phyloP scores from a whole-genome alignment of 208 protist species.

The Trichomonas tenax region DNA sequence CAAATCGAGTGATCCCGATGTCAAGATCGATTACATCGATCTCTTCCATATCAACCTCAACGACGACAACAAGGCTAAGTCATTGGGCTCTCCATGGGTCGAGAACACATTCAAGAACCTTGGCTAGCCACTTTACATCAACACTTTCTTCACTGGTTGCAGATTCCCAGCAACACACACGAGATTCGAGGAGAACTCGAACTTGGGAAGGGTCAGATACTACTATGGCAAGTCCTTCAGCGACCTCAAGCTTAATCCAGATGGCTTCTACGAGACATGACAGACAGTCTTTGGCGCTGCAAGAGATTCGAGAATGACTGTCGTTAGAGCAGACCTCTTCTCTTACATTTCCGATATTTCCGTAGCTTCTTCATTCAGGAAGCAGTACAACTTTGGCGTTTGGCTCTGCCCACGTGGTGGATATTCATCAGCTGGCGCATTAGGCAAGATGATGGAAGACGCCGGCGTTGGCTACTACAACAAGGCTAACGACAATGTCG shows the following conservation, averaged over 20 bases:
- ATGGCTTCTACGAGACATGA: not conserved
- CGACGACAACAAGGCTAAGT: not conserved
- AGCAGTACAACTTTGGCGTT: constrained; percentile 9
- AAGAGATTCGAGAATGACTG: not conserved
- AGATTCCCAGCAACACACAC: not conserved
- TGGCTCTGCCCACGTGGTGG: not conserved
- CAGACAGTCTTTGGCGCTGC: not conserved
- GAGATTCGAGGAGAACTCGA: not conserved
- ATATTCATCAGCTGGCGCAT: not conserved
- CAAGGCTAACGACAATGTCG: not conserved
- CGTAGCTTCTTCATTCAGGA: not conserved
- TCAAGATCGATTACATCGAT: not conserved
- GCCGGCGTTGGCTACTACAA: not conserved
- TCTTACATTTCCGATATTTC: not conserved
- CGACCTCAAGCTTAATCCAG: not conserved
- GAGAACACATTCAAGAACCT: not conserved
- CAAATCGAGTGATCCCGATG: not conserved
- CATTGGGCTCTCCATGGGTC: not conserved
- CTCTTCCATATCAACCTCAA: not conserved
- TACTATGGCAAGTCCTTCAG: not conserved
- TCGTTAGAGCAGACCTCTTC: not conserved
- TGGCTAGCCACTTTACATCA: not conserved
- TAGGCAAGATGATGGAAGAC: not conserved
- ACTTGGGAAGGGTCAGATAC: not conserved
- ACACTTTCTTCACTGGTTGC: not conserved